These are phyloP conservation scores for Candida sphagnicola DNA, from an alignment of 805 yeast species.

Conservation along the genomic window DNA sequence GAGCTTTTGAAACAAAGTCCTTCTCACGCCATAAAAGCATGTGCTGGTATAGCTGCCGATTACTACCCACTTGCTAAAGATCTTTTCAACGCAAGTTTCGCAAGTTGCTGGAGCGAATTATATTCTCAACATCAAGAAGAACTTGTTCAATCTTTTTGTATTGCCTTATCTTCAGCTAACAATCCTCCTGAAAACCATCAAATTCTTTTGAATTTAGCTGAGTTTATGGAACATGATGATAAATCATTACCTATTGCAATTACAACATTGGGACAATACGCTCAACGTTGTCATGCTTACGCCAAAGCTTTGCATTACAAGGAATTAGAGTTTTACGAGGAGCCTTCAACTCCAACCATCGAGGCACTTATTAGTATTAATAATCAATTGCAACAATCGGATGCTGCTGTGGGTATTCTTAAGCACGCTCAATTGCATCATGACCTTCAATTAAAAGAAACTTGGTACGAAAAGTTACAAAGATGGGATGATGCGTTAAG, in stretches of 20 bases:
- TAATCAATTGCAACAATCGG: slow-evolving; percentile 92
- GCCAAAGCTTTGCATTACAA: slow-evolving; percentile 96
- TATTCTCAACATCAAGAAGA: slow-evolving; percentile 89
- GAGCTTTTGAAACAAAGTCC: slow-evolving; percentile 90
- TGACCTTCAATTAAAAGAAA: slow-evolving; percentile 85
- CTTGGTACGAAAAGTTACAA: slow-evolving; percentile 96
- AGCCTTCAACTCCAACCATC: slow-evolving; percentile 86
- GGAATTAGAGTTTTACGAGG: slow-evolving; percentile 90
- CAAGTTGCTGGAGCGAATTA: slow-evolving; percentile 92
- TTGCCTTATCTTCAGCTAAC: slow-evolving; percentile 84
- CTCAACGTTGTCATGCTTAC: slow-evolving; percentile 93
- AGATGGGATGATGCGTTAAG: slow-evolving; percentile 97
- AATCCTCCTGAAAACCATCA: slow-evolving; percentile 96
- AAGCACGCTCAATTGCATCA: slow-evolving; percentile 93
- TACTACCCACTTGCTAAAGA: slow-evolving; percentile 87
- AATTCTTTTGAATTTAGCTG: slow-evolving; percentile 82
- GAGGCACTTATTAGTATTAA: slow-evolving; percentile 90
- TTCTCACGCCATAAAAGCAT: slow-evolving; percentile 89
- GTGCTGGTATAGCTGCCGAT: slow-evolving; percentile 83
- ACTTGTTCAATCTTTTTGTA: slow-evolving; percentile 75
- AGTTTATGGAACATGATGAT: slow-evolving; percentile 96
- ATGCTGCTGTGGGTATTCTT: slow-evolving; percentile 95
- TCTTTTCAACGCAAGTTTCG: slow-evolving; percentile 89
- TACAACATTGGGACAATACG: slow-evolving; percentile 86
- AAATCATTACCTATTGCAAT: slow-evolving; percentile 88